These are phyloP conservation scores for Rhododendron griersonianum DNA, from an alignment of 148 eudicot species.

Conservation along the genomic window DNA sequence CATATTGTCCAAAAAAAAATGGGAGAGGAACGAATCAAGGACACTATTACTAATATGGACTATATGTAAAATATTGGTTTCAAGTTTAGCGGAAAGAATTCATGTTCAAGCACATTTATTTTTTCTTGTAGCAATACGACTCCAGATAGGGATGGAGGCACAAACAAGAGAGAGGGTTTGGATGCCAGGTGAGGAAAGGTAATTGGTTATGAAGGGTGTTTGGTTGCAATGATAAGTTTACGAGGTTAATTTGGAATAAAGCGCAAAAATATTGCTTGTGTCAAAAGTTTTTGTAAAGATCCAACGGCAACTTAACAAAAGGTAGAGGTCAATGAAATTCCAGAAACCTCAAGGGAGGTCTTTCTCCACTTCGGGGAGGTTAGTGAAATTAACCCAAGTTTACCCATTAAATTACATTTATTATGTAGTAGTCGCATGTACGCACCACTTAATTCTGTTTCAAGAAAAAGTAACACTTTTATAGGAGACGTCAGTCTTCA, in stretches of 20 bases:
- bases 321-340: not conserved
- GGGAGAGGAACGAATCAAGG: not conserved
- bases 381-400: not conserved
- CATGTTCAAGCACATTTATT: not conserved
- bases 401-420: not conserved
- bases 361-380: not conserved
- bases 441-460: not conserved
- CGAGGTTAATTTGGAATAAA: not conserved
- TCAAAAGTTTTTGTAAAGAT: not conserved
- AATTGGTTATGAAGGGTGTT: not conserved
- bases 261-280: not conserved
- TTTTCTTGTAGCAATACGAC: not conserved
- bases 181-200: not conserved
- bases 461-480: not conserved
- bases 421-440: not conserved
- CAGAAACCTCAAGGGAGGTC: not conserved
- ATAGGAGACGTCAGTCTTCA: not conserved
- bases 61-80: too few relatives aligned
- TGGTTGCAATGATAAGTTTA: not conserved
- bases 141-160: not conserved
- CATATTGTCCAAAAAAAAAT: not conserved
- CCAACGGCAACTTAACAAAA: not conserved
- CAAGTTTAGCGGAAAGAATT: not conserved
- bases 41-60: not conserved
- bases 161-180: not conserved